Evolutionary conservation across 1,284 basidiomycete genomes (phyloP).

Genomic region (Heterobasidion occidentale): DNA sequence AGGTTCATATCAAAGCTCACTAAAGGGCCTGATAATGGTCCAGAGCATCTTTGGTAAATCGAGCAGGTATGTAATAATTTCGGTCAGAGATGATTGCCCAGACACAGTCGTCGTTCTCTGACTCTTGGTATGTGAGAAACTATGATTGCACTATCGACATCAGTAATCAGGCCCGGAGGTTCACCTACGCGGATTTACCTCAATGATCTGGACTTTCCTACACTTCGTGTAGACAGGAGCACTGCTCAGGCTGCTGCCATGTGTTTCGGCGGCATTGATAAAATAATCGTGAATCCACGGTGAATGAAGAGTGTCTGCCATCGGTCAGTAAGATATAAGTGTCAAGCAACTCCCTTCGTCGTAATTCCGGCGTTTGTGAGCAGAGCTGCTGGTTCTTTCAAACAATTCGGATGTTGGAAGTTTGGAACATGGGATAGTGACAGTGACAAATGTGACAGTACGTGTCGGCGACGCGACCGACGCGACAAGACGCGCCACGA

Average conservation of each 20-base stretch:
- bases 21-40: constrained; percentile 23
- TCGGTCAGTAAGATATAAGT: constrained; percentile 10
- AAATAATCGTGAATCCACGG: constrained; percentile 52
- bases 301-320: constrained; percentile 31
- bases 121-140: constrained; percentile 24
- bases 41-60: constrained; percentile 31
- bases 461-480: no score
- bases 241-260: constrained; percentile 34
- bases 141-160: constrained; percentile 4
- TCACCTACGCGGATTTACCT: constrained; percentile 25
- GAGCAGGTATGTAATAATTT: constrained; percentile 25
- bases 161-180: not conserved
- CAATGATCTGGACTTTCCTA: constrained; percentile 45
- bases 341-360: no score
- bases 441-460: no score
- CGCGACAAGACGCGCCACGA: no score
- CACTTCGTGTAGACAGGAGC: constrained; percentile 24
- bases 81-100: constrained; percentile 41
- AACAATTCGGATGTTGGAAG: no score
- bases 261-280: constrained; percentile 33
- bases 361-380: no score
- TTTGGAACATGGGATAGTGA: no score
- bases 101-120: constrained; percentile 26
- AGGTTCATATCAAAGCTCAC: not conserved
- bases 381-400: no score